phyloP scores from a whole-genome alignment of 2,329 filamentous ascomycete species.

The Reticulascus tulasneorum region DNA sequence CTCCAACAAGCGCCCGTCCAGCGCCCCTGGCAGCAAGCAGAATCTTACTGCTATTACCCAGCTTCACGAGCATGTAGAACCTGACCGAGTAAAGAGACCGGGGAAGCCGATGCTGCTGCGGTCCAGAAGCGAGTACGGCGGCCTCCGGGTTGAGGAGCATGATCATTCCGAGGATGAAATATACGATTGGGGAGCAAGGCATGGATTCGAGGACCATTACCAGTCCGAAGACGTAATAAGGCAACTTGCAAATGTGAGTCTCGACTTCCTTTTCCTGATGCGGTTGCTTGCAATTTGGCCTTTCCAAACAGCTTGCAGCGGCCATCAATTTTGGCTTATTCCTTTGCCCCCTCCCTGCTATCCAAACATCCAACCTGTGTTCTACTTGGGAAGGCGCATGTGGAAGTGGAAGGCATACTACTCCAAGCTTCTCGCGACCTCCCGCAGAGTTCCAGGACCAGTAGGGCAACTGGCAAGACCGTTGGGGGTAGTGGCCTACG shows the following conservation, averaged over 20 bases:
- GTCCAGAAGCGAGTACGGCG: slow-evolving; percentile 53
- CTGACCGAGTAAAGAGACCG: slow-evolving; percentile 32
- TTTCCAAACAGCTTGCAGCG: too few relatives aligned
- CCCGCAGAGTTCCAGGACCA: slow-evolving; percentile 2
- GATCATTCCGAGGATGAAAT: slow-evolving; percentile 42
- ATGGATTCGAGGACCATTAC: slow-evolving; percentile 91
- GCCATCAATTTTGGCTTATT: too few relatives aligned
- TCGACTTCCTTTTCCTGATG: slow-evolving; percentile 8
- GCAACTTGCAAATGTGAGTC: slow-evolving; percentile 72
- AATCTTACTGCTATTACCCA: slow-evolving; percentile 3
- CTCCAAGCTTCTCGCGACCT: slow-evolving; percentile 2
- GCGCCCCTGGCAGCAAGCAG: slow-evolving; percentile 38
- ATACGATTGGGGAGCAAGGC: slow-evolving; percentile 59
- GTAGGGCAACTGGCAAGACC: not conserved
- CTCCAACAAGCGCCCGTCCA: slow-evolving; percentile 39
- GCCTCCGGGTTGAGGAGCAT: slow-evolving; percentile 36
- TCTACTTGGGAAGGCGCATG: slow-evolving; percentile 1
- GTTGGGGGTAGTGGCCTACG: slow-evolving; percentile 1
- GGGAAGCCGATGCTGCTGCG: slow-evolving; percentile 49
- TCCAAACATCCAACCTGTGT: slow-evolving; percentile 2
- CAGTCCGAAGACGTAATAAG: slow-evolving; percentile 86
- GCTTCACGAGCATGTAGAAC: slow-evolving; percentile 22
- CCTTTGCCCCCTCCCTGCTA: slow-evolving; percentile 1
- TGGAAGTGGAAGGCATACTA: not conserved
- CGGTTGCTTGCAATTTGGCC: too few relatives aligned